Evolutionary conservation across 169 alveolate genomes (phyloP).

Genomic region (Perkinsus marinus): DNA sequence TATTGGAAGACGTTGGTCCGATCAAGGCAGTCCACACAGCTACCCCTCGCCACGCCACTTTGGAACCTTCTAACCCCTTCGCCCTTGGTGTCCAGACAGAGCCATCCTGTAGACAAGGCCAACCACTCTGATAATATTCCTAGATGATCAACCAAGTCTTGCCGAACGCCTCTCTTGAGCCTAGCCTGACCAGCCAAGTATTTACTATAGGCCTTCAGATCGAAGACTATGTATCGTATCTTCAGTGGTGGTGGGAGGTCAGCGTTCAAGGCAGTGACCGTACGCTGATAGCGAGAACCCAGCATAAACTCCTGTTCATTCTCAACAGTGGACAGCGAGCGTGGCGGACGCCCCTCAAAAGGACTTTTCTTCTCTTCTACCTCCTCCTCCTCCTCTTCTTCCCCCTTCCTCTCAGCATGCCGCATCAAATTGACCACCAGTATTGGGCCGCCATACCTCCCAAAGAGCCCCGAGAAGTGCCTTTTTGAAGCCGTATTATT

Average conservation of each 20-base stretch:
- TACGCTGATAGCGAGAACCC: not conserved
- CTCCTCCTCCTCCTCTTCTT: not conserved
- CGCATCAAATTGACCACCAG: not conserved
- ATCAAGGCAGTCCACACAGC: constrained; percentile 90
- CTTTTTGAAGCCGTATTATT: not conserved
- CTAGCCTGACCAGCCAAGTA: not conserved
- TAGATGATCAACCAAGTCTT: not conserved
- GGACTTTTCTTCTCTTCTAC: not conserved
- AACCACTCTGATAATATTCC: not conserved
- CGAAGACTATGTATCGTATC: not conserved
- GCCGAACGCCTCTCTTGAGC: not conserved
- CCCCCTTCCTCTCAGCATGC: not conserved
- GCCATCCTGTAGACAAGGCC: not conserved
- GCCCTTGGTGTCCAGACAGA: not conserved
- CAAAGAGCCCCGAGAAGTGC: not conserved
- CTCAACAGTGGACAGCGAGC: not conserved
- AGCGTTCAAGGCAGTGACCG: not conserved
- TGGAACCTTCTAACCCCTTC: constrained; percentile 32
- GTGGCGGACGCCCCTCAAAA: too few relatives aligned
- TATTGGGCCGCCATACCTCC: not conserved
- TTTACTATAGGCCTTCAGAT: not conserved
- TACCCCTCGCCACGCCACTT: constrained; percentile 75
- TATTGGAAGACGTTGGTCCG: constrained; percentile 59
- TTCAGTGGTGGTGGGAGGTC: not conserved
- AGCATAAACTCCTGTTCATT: not conserved